Base-by-base conservation (phyloP, 1,284 basidiomycete species). In the Moesziomyces sp. region DNA sequence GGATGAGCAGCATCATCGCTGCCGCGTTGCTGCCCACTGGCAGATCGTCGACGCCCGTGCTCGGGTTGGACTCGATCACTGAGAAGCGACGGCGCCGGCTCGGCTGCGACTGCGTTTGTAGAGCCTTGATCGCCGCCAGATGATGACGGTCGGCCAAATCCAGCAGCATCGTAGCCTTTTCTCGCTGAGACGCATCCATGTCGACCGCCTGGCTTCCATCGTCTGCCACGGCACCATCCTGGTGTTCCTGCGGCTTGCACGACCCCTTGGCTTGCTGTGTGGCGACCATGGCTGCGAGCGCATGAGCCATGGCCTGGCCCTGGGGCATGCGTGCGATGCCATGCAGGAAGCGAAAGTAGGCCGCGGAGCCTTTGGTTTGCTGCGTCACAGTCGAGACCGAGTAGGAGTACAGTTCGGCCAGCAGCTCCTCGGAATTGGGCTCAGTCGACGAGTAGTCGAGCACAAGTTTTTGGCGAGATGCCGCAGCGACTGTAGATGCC, bases 21-120 rank as follows among this genome's bases (percentile, higher is more conserved):
- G 58, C 59, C 14, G 70, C 70, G 35, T 73, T 73, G 60, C 64
- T 67, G 28, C 60, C 70, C 2, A 52, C 26, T 2, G 70, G 70
- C 13, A 73, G 51, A n/a, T 67, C 63, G 10, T 66, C 69, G 11
- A 14, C 56, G 8, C 18, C 28, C 40, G 10, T 46, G 52, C 13
- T 58, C 8, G 63, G 3, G 28, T 52, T 59, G n/a, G 63, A 50
- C 26, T 73, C 70, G 45, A 73, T 73, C 50, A 73, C 50, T 28
- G 70, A 73, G 45, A 73, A 73, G 1, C 70, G 64, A 26, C 70
- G 70, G n/a, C 70, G 70, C 23, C 64, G 70, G 35, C 53, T 73
- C 3, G 70, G 70, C 33, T 59, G 58, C 18, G 56, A 59, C 54
- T 73, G 70, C 21, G 48, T 63, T 52, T 73, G 70, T 10, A 73